Evolutionary conservation across 140 eudicot species (phyloP).

Genomic region (Stevia rebaudiana): DNA sequence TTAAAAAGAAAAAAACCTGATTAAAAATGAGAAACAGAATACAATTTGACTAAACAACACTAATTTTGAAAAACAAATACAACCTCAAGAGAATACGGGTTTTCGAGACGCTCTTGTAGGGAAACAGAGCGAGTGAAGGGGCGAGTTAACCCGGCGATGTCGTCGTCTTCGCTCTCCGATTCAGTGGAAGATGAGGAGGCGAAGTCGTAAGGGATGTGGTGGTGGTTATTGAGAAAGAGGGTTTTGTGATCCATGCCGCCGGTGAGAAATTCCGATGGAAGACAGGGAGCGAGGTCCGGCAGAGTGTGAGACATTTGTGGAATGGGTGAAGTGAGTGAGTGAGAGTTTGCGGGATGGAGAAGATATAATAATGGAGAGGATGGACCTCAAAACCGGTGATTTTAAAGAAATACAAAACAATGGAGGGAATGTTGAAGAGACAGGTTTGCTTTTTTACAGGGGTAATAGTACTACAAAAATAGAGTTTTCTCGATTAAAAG

Average conservation of each 20-base stretch:
- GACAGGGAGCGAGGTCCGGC: constrained; percentile 26
- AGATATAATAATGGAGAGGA: constrained; percentile 10
- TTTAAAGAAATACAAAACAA: no score
- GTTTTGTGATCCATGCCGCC: constrained; percentile 5
- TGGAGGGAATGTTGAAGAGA: constrained; percentile 41
- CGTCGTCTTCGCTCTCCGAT: constrained; percentile 44
- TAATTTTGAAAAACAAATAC: no score
- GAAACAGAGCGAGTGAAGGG: constrained; percentile 41
- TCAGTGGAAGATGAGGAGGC: constrained; percentile 30
- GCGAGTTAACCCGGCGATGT: constrained; percentile 46
- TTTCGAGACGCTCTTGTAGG: constrained; percentile 13
- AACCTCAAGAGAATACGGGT: constrained; percentile 29
- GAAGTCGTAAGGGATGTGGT: constrained; percentile 28
- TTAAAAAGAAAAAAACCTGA: not conserved
- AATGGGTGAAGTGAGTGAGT: constrained; percentile 2
- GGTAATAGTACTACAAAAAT: no score
- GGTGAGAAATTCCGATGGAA: constrained; percentile 44
- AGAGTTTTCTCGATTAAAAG: no score
- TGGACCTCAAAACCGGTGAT: not conserved
- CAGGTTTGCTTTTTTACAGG: constrained; percentile 31
- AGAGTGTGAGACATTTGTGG: constrained; percentile 26
- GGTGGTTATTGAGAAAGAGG: constrained; percentile 16
- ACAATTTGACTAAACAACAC: no score
- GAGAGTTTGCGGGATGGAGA: constrained; percentile 7
- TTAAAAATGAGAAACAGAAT: not conserved